Conservation (phyloP, 345 rosid genomes). For the Lenwebbia sp. region DNA sequence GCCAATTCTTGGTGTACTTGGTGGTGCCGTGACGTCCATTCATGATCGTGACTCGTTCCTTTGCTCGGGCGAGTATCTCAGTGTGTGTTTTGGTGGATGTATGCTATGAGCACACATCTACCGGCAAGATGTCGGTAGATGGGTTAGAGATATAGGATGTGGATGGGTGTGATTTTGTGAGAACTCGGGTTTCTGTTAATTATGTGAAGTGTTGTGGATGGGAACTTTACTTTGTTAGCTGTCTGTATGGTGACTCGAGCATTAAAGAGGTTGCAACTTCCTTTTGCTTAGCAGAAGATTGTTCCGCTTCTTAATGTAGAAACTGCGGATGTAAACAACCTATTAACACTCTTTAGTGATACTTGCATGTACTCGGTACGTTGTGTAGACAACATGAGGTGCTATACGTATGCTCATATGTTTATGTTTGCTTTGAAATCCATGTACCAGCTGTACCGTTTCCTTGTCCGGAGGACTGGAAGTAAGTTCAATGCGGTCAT, state of each 20-base stretch:
- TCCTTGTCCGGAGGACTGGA: conserved; percentile 65
- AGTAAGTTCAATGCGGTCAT: conserved; percentile 69
- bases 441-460: conserved; percentile 35
- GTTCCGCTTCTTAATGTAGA: background rate
- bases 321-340: background rate
- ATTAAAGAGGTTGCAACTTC: background rate
- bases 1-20: background rate
- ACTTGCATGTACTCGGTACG: background rate
- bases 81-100: background rate
- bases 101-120: background rate
- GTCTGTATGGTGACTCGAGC: background rate
- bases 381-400: background rate
- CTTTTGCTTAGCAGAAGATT: background rate
- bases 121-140: background rate
- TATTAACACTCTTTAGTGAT: background rate
- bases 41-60: background rate
- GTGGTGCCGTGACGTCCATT: background rate
- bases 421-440: background rate
- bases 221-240: background rate
- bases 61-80: background rate
- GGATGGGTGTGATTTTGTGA: background rate
- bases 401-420: background rate
- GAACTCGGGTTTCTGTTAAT: background rate
- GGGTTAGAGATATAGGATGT: background rate
- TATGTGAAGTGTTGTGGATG: background rate